These are phyloP conservation scores for Artemisia annua DNA, from an alignment of 129 eudicot genomes.

Conservation along the genomic window DNA sequence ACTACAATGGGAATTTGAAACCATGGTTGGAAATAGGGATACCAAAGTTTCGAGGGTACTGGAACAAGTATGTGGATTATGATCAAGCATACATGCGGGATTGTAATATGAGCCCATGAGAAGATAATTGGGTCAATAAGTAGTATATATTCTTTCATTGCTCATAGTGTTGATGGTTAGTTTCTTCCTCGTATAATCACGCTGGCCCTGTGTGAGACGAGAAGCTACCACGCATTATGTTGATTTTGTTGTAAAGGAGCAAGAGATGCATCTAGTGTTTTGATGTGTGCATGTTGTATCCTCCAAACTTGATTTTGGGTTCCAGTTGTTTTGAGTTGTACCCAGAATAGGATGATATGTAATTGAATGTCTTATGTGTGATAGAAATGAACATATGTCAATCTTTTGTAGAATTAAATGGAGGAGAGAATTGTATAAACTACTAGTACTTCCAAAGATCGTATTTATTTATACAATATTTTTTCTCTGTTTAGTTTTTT, in stretches of 20 bases:
- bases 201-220: constrained; percentile 3
- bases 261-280: constrained; percentile 27
- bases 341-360: constrained; percentile 6
- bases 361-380: constrained; percentile 7
- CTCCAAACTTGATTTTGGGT: constrained; percentile 8
- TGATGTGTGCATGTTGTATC: constrained; percentile 18
- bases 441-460: background rate
- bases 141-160: constrained; percentile 37
- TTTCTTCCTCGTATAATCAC: constrained; percentile 11
- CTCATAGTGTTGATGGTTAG: constrained; percentile 25
- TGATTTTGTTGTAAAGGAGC: constrained; percentile 34
- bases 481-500: background rate
- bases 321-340: background rate
- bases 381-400: background rate
- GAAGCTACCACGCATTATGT: constrained; percentile 19
- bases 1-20: constrained; percentile 91
- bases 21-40: constrained; percentile 97
- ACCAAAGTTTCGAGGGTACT: constrained; percentile 71
- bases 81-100: constrained; percentile 77
- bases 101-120: constrained; percentile 78
- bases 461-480: background rate
- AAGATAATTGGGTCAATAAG: constrained; percentile 9
- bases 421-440: background rate
- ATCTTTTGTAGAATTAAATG: background rate
- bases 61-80: constrained; percentile 78